These are phyloP conservation scores for Phytophthora macrochlamydospora DNA, from an alignment of 352 stramenopile species.

Conservation along the genomic window DNA sequence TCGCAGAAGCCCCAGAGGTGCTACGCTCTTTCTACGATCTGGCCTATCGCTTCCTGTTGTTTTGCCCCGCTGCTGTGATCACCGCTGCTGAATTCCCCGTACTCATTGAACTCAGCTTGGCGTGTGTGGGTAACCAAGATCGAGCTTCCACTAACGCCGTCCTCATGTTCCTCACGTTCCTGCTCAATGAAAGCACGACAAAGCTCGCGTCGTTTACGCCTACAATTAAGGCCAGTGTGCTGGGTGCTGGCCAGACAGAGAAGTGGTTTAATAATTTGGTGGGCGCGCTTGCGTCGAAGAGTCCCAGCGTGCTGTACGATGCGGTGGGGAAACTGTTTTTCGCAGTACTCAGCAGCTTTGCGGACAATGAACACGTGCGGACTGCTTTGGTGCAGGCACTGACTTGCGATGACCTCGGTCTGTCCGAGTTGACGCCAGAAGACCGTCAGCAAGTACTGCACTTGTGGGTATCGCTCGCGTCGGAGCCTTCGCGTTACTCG, in stretches of 20 bases:
- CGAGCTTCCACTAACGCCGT: slow-evolving; percentile 69
- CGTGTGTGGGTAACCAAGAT: slow-evolving; percentile 71
- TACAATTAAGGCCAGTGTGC: slow-evolving; percentile 52
- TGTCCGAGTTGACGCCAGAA: slow-evolving; percentile 38
- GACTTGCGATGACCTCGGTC: slow-evolving; percentile 41
- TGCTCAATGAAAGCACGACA: slow-evolving; percentile 59
- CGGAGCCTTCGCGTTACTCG: slow-evolving; percentile 52
- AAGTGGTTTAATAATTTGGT: slow-evolving; percentile 62
- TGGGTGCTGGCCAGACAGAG: slow-evolving; percentile 44
- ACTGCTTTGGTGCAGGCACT: slow-evolving; percentile 40
- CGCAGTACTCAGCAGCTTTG: slow-evolving; percentile 52
- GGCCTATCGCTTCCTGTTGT: slow-evolving; percentile 71
- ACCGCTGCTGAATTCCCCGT: slow-evolving; percentile 59
- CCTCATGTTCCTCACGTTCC: slow-evolving; percentile 66
- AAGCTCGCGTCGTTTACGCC: slow-evolving; percentile 48
- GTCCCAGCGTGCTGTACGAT: slow-evolving; percentile 65
- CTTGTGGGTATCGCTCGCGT: slow-evolving; percentile 61
- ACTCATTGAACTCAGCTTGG: slow-evolving; percentile 61
- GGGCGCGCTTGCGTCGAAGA: slow-evolving; percentile 52
- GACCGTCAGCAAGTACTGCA: slow-evolving; percentile 61
- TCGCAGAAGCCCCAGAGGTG: slow-evolving; percentile 67
- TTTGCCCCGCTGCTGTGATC: slow-evolving; percentile 68
- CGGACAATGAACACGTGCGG: slow-evolving; percentile 36
- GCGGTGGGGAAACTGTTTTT: slow-evolving; percentile 59
- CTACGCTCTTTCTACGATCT: slow-evolving; percentile 73